Conservation (phyloP, 2,329 filamentous ascomycete species). For the Colletotrichum sp. region DNA sequence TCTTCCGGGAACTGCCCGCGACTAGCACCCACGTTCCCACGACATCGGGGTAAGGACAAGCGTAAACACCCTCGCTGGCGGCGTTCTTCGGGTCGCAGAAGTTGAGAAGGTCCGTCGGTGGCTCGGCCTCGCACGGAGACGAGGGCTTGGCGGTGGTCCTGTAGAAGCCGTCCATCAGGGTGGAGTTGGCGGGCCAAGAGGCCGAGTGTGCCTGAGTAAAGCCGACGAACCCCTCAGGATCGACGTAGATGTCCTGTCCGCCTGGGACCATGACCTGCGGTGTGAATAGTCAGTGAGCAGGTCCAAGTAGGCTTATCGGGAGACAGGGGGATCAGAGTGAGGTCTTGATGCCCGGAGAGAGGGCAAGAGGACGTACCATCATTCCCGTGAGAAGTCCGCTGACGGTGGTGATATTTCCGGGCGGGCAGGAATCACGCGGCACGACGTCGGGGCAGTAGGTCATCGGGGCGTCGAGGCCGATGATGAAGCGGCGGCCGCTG, state of each 20-base stretch:
- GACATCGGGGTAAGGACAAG: background rate
- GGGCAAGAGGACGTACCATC: slow-evolving; percentile 22
- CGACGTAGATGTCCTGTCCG: slow-evolving; percentile 67
- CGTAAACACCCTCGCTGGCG: slow-evolving; percentile 19
- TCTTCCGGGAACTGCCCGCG: background rate
- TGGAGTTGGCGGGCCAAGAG: slow-evolving; percentile 54
- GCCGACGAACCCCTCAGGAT: slow-evolving; percentile 55
- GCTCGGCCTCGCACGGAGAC: slow-evolving; percentile 4
- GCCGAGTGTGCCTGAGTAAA: slow-evolving; percentile 63
- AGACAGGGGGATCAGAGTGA: fast-evolving
- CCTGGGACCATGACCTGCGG: slow-evolving; percentile 62
- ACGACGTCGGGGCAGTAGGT: background rate
- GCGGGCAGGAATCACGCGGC: slow-evolving; percentile 25
- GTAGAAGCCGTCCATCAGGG: slow-evolving; percentile 52
- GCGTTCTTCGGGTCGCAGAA: slow-evolving; percentile 12
- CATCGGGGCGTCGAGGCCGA: slow-evolving; percentile 25
- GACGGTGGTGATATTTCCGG: slow-evolving; percentile 30
- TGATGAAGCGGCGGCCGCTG: slow-evolving; percentile 28
- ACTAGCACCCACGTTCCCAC: background rate
- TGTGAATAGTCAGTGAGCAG: background rate
- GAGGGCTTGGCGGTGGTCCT: slow-evolving; percentile 26
- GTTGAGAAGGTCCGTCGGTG: background rate
- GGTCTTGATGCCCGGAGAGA: fast-evolving
- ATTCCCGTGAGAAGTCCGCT: slow-evolving; percentile 31
- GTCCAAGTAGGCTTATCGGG: background rate